Percentiles rank a stretch among this genome's conserved stretches.
Conservation (phyloP, 208 protist species). For the Trypanosoma brucei region DNA sequence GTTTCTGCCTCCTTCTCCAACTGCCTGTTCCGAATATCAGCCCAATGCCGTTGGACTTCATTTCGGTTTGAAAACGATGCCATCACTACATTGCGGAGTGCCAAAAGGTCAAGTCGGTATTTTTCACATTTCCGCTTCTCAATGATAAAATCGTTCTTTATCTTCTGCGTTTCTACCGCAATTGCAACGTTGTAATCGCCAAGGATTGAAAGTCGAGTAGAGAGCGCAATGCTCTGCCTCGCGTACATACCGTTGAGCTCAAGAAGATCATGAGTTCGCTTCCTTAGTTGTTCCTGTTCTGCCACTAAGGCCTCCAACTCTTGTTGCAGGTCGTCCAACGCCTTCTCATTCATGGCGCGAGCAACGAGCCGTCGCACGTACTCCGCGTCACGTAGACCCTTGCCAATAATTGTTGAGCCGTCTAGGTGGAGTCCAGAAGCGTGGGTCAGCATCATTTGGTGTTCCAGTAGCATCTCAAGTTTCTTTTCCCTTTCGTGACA, state of each 20-base stretch:
- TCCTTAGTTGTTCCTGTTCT: conserved; percentile 15
- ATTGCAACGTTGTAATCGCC: conserved; percentile 70
- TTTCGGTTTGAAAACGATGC: conserved; percentile 24
- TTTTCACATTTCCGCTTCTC: conserved; percentile 40
- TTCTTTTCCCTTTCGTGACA: conserved; percentile 34
- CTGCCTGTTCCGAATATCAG: not conserved
- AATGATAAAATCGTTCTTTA: conserved; percentile 40
- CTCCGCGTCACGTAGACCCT: conserved; percentile 20
- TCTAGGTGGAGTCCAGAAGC: conserved; percentile 9
- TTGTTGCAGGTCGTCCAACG: conserved; percentile 51
- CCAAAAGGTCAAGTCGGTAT: conserved; percentile 34
- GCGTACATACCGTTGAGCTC: conserved; percentile 74
- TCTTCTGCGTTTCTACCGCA: conserved; percentile 44
- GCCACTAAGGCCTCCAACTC: conserved; percentile 28
- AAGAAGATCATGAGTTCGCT: conserved; percentile 35
- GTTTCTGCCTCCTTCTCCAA: not conserved
- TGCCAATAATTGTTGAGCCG: conserved; percentile 8
- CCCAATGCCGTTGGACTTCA: conserved; percentile 3
- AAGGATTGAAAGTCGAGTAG: conserved; percentile 62
- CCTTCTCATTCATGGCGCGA: conserved; percentile 54
- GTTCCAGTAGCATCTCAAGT: conserved; percentile 56
- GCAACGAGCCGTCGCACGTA: conserved; percentile 66
- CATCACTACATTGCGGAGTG: conserved; percentile 46
- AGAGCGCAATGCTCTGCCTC: conserved; percentile 61
- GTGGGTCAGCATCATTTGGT: conserved; percentile 71